Evolutionary conservation across 2,329 filamentous ascomycete genomes (phyloP).

Genomic region (Penicillium sp.): DNA sequence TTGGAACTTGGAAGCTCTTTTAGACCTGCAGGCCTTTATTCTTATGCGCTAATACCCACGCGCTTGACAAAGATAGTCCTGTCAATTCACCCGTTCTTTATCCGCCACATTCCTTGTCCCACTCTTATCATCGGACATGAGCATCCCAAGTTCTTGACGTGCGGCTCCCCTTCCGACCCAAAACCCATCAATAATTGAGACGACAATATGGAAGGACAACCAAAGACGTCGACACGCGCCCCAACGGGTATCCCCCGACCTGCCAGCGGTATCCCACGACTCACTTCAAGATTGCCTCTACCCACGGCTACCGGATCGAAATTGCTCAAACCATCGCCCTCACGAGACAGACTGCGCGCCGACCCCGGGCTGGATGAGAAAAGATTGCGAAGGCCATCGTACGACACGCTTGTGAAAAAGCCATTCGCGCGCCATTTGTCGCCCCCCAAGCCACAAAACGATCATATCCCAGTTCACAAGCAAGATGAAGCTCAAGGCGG

Average conservation of each 20-base stretch:
- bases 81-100: background rate
- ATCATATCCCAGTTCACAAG: slow-evolving; percentile 11
- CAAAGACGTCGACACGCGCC: slow-evolving; percentile 27
- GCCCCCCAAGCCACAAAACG: slow-evolving; percentile 22
- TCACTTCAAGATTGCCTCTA: slow-evolving; percentile 52
- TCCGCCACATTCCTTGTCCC: slow-evolving; percentile 6
- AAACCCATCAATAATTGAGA: slow-evolving; percentile 1
- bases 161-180: slow-evolving; percentile 9
- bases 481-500: slow-evolving; percentile 23
- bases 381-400: slow-evolving; percentile 40
- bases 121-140: slow-evolving; percentile 4
- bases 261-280: slow-evolving; percentile 47
- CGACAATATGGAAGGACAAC: slow-evolving; percentile 35
- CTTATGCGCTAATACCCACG: background rate
- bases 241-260: slow-evolving; percentile 45
- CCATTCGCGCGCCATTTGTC: slow-evolving; percentile 28
- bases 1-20: background rate
- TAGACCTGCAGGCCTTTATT: background rate
- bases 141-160: slow-evolving; percentile 1
- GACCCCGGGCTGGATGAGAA: slow-evolving; percentile 38
- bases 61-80: background rate
- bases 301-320: slow-evolving; percentile 41
- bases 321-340: slow-evolving; percentile 47
- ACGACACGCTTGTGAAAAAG: slow-evolving; percentile 38
- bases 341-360: slow-evolving; percentile 46